phyloP scores from a whole-genome alignment of 441 rosid species.

The Aleurites moluccanus region DNA sequence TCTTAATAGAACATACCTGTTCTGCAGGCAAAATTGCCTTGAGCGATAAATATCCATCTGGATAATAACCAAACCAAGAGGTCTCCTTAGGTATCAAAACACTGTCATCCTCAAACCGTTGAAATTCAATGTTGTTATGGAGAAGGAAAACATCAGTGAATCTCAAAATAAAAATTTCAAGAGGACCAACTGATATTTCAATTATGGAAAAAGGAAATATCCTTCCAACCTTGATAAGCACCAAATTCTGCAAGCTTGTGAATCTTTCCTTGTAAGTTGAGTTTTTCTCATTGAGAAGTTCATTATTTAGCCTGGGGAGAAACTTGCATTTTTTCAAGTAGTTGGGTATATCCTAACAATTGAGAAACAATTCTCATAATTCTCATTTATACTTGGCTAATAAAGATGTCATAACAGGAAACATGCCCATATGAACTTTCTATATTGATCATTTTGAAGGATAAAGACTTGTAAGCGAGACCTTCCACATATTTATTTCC shows the following conservation, averaged over 20 bases:
- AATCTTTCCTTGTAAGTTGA: constrained; percentile 68
- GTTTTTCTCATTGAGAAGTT: constrained; percentile 60
- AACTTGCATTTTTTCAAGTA: constrained; percentile 73
- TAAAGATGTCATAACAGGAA: neutral
- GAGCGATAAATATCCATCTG: constrained; percentile 54
- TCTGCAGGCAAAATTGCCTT: constrained; percentile 46
- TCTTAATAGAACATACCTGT: constrained; percentile 37
- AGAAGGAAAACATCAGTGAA: neutral
- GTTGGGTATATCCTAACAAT: constrained; percentile 46
- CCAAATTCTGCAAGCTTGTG: constrained; percentile 68
- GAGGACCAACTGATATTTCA: neutral
- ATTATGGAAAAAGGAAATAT: neutral
- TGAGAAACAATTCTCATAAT: neutral
- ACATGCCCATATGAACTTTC: neutral
- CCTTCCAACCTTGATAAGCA: constrained; percentile 77
- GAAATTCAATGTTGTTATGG: constrained; percentile 1
- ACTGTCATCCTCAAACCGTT: constrained; percentile 67
- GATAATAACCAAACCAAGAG: constrained; percentile 89
- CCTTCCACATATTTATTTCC: neutral
- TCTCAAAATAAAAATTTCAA: neutral
- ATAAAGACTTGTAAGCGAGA: neutral
- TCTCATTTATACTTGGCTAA: neutral
- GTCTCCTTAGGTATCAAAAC: constrained; percentile 88
- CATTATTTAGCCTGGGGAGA: constrained; percentile 87
- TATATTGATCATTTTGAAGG: neutral